These are phyloP conservation scores for Xylariales sp. DNA, from an alignment of 2,329 filamentous ascomycete species.

Conservation along the genomic window DNA sequence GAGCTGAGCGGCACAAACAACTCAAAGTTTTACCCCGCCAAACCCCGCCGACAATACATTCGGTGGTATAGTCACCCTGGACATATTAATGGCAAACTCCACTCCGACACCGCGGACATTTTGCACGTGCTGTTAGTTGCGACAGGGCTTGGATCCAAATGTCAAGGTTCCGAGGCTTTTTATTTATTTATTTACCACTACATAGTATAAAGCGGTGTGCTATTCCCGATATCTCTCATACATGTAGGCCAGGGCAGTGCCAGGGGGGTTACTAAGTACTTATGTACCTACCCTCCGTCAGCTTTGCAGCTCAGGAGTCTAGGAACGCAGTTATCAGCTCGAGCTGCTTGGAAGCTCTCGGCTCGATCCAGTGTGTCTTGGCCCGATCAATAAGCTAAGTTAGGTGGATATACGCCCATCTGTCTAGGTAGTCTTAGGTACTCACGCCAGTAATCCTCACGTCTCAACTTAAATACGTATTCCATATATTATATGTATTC, in stretches of 20 bases:
- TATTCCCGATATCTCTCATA: neutral
- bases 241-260: neutral
- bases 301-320: constrained; percentile 5
- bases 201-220: constrained; percentile 33
- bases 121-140: constrained; percentile 32
- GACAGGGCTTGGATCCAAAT: constrained; percentile 13
- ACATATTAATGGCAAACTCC: constrained; percentile 14
- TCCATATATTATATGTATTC: neutral
- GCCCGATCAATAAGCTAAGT: constrained; percentile 12
- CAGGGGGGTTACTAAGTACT: neutral
- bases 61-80: constrained; percentile 18
- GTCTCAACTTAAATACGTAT: neutral
- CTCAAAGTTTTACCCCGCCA: constrained; percentile 33
- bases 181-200: constrained; percentile 12
- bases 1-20: constrained; percentile 17
- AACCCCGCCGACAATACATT: constrained; percentile 30
- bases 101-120: constrained; percentile 28
- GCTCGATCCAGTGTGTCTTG: constrained; percentile 25
- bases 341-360: constrained; percentile 21
- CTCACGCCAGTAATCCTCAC: neutral
- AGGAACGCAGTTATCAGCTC: constrained; percentile 12
- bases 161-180: too few relatives aligned
- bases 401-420: neutral
- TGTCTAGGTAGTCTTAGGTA: neutral
- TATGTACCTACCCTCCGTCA: constrained; percentile 8